These are phyloP conservation scores for Paralagenidium karlingii DNA, from an alignment of 352 stramenopile genomes.

Conservation along the genomic window DNA sequence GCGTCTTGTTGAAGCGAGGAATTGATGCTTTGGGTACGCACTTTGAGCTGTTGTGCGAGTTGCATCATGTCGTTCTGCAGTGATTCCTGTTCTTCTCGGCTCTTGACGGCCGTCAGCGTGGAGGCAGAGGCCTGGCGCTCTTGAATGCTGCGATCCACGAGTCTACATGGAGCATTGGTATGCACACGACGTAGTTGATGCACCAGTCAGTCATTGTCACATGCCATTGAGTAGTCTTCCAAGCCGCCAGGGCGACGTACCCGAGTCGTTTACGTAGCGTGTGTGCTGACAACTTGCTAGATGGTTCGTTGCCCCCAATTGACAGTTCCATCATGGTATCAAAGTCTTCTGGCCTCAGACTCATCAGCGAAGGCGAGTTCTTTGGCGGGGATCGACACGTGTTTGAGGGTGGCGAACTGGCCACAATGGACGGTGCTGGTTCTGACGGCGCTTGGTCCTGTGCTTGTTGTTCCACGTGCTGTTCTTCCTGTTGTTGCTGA, in stretches of 20 bases:
- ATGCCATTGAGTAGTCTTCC: neutral
- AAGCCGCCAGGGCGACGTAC: constrained; percentile 6
- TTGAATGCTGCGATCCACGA: constrained; percentile 19
- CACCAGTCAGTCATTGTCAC: neutral
- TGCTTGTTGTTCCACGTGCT: neutral
- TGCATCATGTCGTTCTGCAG: constrained; percentile 68
- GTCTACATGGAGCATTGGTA: constrained; percentile 2
- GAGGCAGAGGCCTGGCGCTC: constrained; percentile 1
- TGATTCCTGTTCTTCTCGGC: constrained; percentile 44
- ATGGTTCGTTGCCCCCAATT: constrained; percentile 6
- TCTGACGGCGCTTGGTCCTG: neutral
- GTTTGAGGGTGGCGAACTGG: too few species aligned
- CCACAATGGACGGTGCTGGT: too few species aligned
- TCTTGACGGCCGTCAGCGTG: constrained; percentile 21
- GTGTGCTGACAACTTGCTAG: constrained; percentile 35
- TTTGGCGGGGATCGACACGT: neutral
- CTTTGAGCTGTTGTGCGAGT: constrained; percentile 57
- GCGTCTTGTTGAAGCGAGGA: constrained; percentile 49
- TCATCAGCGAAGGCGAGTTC: neutral
- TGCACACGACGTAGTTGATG: neutral
- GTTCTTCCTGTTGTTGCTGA: neutral
- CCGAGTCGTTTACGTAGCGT: constrained; percentile 45
- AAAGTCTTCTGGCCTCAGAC: constrained; percentile 23
- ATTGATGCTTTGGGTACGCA: constrained; percentile 63
- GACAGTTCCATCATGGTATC: constrained; percentile 33